Conservation (phyloP, 768 basidiomycete genomes). For the Hemileccinum impolitum region DNA sequence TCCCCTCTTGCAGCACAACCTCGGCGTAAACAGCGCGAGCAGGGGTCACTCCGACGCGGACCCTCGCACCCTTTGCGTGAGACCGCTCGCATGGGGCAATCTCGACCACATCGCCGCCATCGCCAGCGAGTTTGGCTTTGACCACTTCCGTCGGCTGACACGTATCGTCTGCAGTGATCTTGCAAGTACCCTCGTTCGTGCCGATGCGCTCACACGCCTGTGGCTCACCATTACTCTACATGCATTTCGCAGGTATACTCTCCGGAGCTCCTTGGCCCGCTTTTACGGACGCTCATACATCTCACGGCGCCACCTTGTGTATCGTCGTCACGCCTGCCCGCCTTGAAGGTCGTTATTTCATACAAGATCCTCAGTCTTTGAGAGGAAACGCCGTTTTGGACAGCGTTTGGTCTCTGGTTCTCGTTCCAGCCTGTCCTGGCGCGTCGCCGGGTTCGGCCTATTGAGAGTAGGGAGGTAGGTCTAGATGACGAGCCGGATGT, state of each 20-base stretch:
- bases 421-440: constrained; percentile 53
- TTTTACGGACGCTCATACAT: constrained; percentile 70
- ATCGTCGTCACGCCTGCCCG: constrained; percentile 3
- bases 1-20: constrained; percentile 44
- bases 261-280: constrained; percentile 72
- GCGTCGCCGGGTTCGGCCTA: constrained; percentile 1
- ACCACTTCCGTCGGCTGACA: constrained; percentile 34
- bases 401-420: constrained; percentile 79
- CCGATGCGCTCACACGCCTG: background rate
- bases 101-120: constrained; percentile 40
- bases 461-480: too few relatives aligned
- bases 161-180: constrained; percentile 85
- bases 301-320: constrained; percentile 56
- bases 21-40: constrained; percentile 22
- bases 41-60: background rate
- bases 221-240: background rate
- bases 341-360: constrained; percentile 54
- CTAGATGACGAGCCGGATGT: background rate
- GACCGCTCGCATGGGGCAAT: constrained; percentile 73
- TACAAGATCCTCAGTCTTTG: constrained; percentile 73
- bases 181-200: constrained; percentile 40
- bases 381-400: constrained; percentile 77
- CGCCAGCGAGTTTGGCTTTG: constrained; percentile 34
- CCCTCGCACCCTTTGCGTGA: constrained; percentile 31
- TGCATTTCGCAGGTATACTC: constrained; percentile 72